These are phyloP conservation scores for Scheffersomyces lignosus DNA, from an alignment of 805 yeast species.

Conservation along the genomic window DNA sequence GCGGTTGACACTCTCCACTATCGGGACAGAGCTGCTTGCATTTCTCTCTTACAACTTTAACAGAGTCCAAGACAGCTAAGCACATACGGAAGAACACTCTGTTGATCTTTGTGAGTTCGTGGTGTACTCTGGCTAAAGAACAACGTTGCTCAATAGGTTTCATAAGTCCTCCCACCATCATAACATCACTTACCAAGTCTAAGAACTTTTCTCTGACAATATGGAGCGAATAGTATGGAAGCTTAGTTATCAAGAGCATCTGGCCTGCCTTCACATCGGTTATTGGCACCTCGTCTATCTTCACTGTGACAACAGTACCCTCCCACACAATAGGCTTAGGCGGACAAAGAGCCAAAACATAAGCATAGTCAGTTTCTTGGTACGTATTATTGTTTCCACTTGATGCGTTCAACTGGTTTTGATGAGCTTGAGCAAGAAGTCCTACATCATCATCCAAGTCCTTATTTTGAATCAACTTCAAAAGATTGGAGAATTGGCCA, in stretches of 20 bases:
- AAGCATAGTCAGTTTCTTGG: constrained; percentile 48
- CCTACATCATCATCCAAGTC: neutral
- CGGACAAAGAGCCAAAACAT: constrained; percentile 72
- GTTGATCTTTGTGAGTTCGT: constrained; percentile 65
- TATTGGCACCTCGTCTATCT: constrained; percentile 46
- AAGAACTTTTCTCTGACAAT: constrained; percentile 57
- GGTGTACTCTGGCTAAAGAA: constrained; percentile 70
- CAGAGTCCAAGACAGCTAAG: constrained; percentile 61
- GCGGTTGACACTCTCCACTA: constrained; percentile 64
- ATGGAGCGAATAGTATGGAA: constrained; percentile 58
- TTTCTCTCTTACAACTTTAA: constrained; percentile 50
- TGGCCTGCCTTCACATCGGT: constrained; percentile 68
- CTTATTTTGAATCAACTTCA: constrained; percentile 9
- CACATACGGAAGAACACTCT: constrained; percentile 68
- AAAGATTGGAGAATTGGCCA: constrained; percentile 27
- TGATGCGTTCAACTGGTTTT: constrained; percentile 7
- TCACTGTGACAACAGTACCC: constrained; percentile 66
- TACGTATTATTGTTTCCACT: constrained; percentile 20
- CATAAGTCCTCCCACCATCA: constrained; percentile 35
- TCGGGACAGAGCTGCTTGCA: constrained; percentile 49
- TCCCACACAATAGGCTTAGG: constrained; percentile 89
- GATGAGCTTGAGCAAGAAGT: constrained; percentile 7
- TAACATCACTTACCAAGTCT: constrained; percentile 55
- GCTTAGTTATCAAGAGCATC: constrained; percentile 65
- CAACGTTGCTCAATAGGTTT: constrained; percentile 63